A percentile compares a stretch with the other conserved stretches of the same genome.
These are phyloP conservation scores for Psilocybe mexicana DNA, from an alignment of 1,284 basidiomycete species.

Conservation along the genomic window DNA sequence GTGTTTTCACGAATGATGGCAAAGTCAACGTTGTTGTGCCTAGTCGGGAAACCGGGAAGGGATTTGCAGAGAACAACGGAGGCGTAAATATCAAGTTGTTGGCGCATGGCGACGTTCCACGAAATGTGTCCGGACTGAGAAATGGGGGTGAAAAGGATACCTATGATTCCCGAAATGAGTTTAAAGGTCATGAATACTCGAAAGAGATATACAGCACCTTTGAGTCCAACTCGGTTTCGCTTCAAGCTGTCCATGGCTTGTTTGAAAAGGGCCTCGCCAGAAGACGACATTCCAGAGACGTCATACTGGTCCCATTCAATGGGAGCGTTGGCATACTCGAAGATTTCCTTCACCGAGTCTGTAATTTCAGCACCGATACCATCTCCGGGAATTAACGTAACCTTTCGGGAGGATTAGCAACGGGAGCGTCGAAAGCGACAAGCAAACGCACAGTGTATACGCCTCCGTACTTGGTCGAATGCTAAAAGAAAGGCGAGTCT, in stretches of 20 bases:
- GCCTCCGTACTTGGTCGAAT: slow-evolving; percentile 94
- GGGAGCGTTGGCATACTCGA: slow-evolving; percentile 95
- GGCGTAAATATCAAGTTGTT: slow-evolving; percentile 98
- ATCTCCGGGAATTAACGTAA: slow-evolving; percentile 94
- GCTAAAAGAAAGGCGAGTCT: slow-evolving; percentile 42
- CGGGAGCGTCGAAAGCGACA: slow-evolving; percentile 20
- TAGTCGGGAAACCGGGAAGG: slow-evolving; percentile 94
- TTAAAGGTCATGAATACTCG: background rate
- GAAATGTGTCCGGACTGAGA: slow-evolving; percentile 96
- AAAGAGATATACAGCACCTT: slow-evolving; percentile 61
- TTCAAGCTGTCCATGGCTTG: slow-evolving; percentile 96
- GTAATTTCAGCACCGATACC: slow-evolving; percentile 98
- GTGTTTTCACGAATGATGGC: slow-evolving; percentile 99
- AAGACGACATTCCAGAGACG: slow-evolving; percentile 94
- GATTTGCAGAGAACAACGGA: slow-evolving; percentile 99
- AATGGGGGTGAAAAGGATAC: slow-evolving; percentile 98
- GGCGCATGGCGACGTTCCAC: slow-evolving; percentile 99
- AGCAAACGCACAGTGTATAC: slow-evolving; percentile 73
- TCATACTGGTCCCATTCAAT: slow-evolving; percentile 99
- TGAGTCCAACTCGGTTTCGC: slow-evolving; percentile 97
- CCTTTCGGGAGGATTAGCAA: slow-evolving; percentile 45
- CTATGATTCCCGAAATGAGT: slow-evolving; percentile 41
- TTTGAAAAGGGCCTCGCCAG: slow-evolving; percentile 94
- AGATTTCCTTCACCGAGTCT: slow-evolving; percentile 98
- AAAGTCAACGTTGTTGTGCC: slow-evolving; percentile 97